Percentiles rank a stretch among this genome's conserved stretches.
Evolutionary conservation across 306 rosid species (phyloP).

Genomic region (Gastrolobium villosum): DNA sequence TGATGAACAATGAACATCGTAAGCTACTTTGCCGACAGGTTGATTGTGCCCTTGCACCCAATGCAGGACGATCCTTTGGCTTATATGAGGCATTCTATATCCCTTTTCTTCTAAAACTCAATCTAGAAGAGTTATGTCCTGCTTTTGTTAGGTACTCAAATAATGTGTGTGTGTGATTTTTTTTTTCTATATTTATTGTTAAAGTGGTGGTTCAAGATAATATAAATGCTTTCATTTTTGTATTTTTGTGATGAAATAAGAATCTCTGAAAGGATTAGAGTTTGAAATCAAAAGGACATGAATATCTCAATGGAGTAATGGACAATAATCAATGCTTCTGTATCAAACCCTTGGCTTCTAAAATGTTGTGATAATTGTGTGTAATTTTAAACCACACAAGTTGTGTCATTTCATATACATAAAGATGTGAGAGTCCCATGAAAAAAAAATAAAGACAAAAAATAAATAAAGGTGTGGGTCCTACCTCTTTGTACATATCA

Average conservation of each 20-base stretch:
- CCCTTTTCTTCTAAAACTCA: conserved; percentile 10
- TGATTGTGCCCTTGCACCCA: conserved; percentile 44
- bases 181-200: neutral
- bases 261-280: neutral
- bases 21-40: conserved; percentile 47
- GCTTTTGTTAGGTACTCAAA: neutral
- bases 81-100: neutral
- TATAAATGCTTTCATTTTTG: conserved; percentile 4
- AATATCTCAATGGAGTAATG: conserved; percentile 2
- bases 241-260: conserved; percentile 27
- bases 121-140: neutral
- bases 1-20: neutral
- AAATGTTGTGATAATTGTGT: neutral
- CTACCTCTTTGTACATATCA: too few species aligned
- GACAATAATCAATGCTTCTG: neutral
- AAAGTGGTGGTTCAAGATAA: conserved; percentile 17
- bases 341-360: neutral
- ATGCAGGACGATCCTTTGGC: conserved; percentile 26
- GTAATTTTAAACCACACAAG: too few species aligned
- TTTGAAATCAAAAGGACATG: conserved; percentile 7
- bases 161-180: neutral
- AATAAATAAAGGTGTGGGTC: too few species aligned
- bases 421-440: too few species aligned
- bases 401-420: too few species aligned
- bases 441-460: too few species aligned